Evolutionary conservation across 805 yeast genomes (phyloP).

Genomic region (Candida fluviatilis): DNA sequence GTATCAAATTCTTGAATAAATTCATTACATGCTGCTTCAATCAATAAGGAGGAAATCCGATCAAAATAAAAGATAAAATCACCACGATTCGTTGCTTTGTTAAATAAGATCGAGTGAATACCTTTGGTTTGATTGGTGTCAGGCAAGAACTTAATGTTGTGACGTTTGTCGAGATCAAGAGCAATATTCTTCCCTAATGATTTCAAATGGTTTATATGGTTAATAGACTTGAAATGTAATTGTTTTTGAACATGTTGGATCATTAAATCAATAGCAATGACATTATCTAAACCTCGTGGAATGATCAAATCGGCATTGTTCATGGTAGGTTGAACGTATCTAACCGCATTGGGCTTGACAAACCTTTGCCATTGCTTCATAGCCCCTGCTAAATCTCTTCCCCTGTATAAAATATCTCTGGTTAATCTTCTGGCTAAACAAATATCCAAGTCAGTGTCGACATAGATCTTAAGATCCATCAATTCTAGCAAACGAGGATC

Average conservation of each 20-base stretch:
- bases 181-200: conserved; percentile 45
- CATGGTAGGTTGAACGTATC: conserved; percentile 72
- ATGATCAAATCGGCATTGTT: conserved; percentile 78
- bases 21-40: conserved; percentile 61
- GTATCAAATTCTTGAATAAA: conserved; percentile 38
- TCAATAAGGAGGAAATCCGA: conserved; percentile 67
- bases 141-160: conserved; percentile 37
- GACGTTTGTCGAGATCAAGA: conserved; percentile 19
- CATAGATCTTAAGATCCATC: conserved; percentile 85
- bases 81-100: conserved; percentile 52
- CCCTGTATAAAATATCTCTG: conserved; percentile 82
- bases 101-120: conserved; percentile 65
- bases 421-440: conserved; percentile 86
- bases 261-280: conserved; percentile 73
- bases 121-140: conserved; percentile 65
- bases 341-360: conserved; percentile 89
- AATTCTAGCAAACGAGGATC: conserved; percentile 64
- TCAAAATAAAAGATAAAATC: conserved; percentile 87
- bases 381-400: conserved; percentile 78
- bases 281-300: conserved; percentile 87
- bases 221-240: conserved; percentile 56
- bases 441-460: conserved; percentile 90
- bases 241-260: conserved; percentile 77
- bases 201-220: conserved; percentile 63
- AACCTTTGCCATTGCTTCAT: conserved; percentile 84